Evolutionary conservation across 1,284 basidiomycete species (phyloP).

Genomic region (Stygiomarasmius scandens): DNA sequence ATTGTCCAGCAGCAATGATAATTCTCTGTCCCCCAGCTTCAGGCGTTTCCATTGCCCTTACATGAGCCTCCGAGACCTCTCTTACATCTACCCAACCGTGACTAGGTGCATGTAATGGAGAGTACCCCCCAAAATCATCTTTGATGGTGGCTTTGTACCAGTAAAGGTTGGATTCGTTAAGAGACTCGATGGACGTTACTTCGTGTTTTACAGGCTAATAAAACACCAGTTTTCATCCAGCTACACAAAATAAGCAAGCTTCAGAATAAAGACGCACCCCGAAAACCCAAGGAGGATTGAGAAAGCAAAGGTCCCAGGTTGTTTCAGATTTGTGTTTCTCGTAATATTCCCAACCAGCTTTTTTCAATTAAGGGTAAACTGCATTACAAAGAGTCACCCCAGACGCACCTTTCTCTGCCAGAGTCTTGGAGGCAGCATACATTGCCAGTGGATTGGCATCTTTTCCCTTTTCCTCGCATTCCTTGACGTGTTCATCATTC

Average conservation of each 20-base stretch:
- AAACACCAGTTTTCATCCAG: neutral
- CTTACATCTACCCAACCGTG: conserved; percentile 59
- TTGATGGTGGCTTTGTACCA: conserved; percentile 37
- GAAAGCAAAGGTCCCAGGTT: conserved; percentile 55
- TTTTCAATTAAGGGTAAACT: no score
- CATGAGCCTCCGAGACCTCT: conserved; percentile 63
- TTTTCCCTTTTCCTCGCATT: conserved; percentile 56
- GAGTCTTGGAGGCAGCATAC: conserved; percentile 66
- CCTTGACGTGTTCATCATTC: conserved; percentile 61
- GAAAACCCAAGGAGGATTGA: conserved; percentile 56
- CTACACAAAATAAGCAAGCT: neutral
- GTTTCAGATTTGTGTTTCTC: conserved; percentile 51
- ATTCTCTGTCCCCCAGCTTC: conserved; percentile 67
- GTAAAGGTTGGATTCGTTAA: conserved; percentile 51
- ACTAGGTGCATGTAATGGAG: neutral
- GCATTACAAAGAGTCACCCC: no score
- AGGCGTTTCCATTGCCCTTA: conserved; percentile 51
- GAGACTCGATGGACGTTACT: conserved; percentile 40
- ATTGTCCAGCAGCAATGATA: conserved; percentile 43
- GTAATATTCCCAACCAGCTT: conserved; percentile 53
- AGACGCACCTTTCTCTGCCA: conserved; percentile 71
- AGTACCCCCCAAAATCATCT: conserved; percentile 28
- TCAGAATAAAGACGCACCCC: conserved; percentile 28
- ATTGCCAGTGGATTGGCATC: conserved; percentile 44
- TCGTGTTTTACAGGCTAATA: conserved; percentile 52